Evolutionary conservation across 345 rosid species (phyloP), one percentile per base, ranked within the genome.

Genomic region (Lumnitzera littorea): DNA sequence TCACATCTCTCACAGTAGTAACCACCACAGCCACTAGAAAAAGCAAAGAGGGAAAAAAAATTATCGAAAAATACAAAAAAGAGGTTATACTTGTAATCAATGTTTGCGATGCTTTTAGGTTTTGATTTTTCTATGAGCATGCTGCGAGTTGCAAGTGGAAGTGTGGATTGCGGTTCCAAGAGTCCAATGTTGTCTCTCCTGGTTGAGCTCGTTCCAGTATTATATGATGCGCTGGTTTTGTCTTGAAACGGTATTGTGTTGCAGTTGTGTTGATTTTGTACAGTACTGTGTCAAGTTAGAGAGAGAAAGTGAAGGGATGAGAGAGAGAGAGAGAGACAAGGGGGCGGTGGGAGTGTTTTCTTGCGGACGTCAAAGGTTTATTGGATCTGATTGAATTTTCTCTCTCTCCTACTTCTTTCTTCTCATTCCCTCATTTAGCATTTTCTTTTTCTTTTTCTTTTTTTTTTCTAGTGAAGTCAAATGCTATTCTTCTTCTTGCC

Each of bases 301-400:
- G 80, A 76, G 78, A 73, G 76, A 75, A 49, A 61, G 77, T 52
- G 71, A 74, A 70, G 67, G 48, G 62, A 63, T 36, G 23, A 24
- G 25, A 46, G 65, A 56, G 72, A 74, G 75, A 66, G 65, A 71
- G 65, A 53, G 50, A 53, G 50, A 14, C 5, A 11, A 29, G 24
- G 12, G 48, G 15, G 47, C 7, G 15, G 16, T 3, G 20, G 56
- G 51, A 43, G 56, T 79, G 63, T 82, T 27, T 67, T 86, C 91
- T 89, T 80, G 95, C 95, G 97, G 96, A 90, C 91, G 97, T 90
- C 94, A 86, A 84, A 78, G 51, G 68, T 77, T 64, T 66, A 80
- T 86, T 82, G 74, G 78, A 84, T 84, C 79, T 46, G 84, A 82
- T 86, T 82, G 70, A 86, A 81, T 81, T 76, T 68, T 70, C 16